phyloP scores from a whole-genome alignment of 441 rosid species.

The Aleurites moluccanus region DNA sequence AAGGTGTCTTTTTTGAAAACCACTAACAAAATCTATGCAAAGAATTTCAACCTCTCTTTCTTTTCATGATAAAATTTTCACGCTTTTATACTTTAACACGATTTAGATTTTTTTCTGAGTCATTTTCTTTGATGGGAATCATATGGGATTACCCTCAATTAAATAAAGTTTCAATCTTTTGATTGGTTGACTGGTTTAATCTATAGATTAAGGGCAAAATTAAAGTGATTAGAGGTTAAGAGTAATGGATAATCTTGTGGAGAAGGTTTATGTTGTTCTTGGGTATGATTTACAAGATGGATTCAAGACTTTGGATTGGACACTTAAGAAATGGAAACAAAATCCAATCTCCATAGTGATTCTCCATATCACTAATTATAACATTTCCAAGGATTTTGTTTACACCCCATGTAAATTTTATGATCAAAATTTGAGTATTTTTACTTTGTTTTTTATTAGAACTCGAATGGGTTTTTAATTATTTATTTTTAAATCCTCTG shows the following conservation, averaged over 20 bases:
- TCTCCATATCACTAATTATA: conserved; percentile 45
- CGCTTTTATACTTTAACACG: not conserved
- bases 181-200: not conserved
- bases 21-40: not conserved
- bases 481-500: not conserved
- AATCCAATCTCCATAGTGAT: conserved; percentile 57
- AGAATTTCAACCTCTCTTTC: not conserved
- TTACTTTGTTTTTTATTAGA: not conserved
- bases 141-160: not conserved
- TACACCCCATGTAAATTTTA: conserved; percentile 64
- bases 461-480: not conserved
- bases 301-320: conserved; percentile 71
- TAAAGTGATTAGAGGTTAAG: conserved; percentile 9
- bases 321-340: conserved; percentile 55
- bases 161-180: not conserved
- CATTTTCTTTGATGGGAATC: conserved; percentile 1
- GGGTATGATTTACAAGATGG: conserved; percentile 76
- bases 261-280: conserved; percentile 67
- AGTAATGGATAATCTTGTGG: conserved; percentile 45
- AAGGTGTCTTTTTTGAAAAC: not conserved
- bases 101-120: not conserved
- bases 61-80: not conserved
- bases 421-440: not conserved
- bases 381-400: conserved; percentile 62
- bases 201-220: not conserved